These are phyloP conservation scores for Globisporangium barbulae DNA, from an alignment of 352 stramenopile genomes.

Conservation along the genomic window DNA sequence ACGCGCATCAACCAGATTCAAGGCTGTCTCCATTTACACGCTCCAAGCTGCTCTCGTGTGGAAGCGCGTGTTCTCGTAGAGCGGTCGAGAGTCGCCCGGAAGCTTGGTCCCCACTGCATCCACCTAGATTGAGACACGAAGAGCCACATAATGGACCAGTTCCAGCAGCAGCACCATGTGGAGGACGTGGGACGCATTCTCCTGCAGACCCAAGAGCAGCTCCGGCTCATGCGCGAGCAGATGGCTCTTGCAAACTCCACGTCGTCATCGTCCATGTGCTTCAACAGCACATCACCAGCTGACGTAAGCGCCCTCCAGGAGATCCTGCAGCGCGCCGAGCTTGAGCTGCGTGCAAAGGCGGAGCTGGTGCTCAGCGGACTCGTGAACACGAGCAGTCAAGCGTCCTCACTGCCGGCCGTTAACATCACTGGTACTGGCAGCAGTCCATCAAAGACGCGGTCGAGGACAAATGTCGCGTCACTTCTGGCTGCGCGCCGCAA, in stretches of 20 bases:
- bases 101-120: not conserved
- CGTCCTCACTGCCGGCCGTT: constrained; percentile 19
- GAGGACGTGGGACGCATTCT: constrained; percentile 81
- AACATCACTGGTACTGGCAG: constrained; percentile 15
- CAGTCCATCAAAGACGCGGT: constrained; percentile 6
- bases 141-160: constrained; percentile 48
- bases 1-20: not conserved
- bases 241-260: constrained; percentile 29
- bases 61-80: not conserved
- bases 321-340: constrained; percentile 67
- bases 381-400: constrained; percentile 42
- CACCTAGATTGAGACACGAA: not conserved
- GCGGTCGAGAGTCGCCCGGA: not conserved
- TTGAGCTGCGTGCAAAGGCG: constrained; percentile 72
- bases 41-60: not conserved
- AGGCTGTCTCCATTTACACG: not conserved
- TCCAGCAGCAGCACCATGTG: constrained; percentile 78
- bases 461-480: constrained; percentile 18
- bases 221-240: constrained; percentile 70
- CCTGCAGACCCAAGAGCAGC: constrained; percentile 77
- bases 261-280: constrained; percentile 22
- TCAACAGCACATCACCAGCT: constrained; percentile 18
- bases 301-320: constrained; percentile 57
- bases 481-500: constrained; percentile 12
- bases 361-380: constrained; percentile 75